A percentile compares a stretch with the other conserved stretches of the same genome.
Conservation (phyloP, 2,329 filamentous ascomycete genomes). For the Tetracladium maxilliforme region DNA sequence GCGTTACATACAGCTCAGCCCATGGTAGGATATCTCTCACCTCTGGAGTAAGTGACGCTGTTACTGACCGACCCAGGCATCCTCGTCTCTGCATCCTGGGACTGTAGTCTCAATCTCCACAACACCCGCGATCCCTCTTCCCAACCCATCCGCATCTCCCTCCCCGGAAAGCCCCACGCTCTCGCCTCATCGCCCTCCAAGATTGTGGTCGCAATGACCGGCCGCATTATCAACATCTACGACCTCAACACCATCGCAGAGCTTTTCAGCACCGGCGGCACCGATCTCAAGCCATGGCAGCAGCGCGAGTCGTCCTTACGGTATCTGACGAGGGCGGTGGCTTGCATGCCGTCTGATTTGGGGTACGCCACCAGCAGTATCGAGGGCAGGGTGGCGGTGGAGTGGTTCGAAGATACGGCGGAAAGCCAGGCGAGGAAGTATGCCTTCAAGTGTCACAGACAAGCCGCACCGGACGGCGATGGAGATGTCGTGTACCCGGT, state of each 20-base stretch:
- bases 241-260: conserved; percentile 57
- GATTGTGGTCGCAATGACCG: conserved; percentile 90
- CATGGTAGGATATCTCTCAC: conserved; percentile 33
- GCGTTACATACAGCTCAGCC: conserved; percentile 65
- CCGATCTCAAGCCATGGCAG: conserved; percentile 68
- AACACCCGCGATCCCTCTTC: conserved; percentile 37
- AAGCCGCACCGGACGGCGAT: conserved; percentile 46
- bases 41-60: conserved; percentile 2
- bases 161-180: conserved; percentile 82
- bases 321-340: conserved; percentile 85
- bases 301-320: conserved; percentile 86
- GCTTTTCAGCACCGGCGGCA: no score
- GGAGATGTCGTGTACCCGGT: conserved; percentile 59
- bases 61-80: conserved; percentile 31
- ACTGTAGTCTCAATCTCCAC: conserved; percentile 79
- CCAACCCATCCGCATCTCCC: conserved; percentile 46
- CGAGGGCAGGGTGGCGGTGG: conserved; percentile 88
- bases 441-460: conserved; percentile 95
- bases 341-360: conserved; percentile 92
- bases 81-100: conserved; percentile 86
- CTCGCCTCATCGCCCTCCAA: conserved; percentile 65
- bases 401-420: conserved; percentile 87
- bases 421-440: conserved; percentile 90
- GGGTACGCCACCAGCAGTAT: conserved; percentile 89
- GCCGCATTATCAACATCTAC: conserved; percentile 88